These are phyloP conservation scores for Styphnolobium japonicum DNA, from an alignment of 306 rosid species.

Conservation along the genomic window DNA sequence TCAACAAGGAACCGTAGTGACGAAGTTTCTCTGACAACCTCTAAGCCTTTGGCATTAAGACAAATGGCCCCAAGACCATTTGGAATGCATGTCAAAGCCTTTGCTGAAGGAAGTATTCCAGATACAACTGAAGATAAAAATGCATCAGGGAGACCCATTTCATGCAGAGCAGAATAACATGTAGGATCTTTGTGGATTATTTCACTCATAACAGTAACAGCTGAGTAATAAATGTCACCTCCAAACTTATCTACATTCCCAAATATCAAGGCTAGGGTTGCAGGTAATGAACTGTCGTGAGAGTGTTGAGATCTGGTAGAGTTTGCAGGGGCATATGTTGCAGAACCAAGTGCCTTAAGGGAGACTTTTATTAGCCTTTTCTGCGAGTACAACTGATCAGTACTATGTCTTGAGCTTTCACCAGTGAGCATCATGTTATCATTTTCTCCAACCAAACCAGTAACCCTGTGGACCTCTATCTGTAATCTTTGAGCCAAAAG, in stretches of 20 bases:
- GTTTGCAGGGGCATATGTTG: conserved; percentile 81
- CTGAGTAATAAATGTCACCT: conserved; percentile 94
- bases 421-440: conserved; percentile 54
- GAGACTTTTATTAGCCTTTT: conserved; percentile 89
- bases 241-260: conserved; percentile 80
- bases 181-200: conserved; percentile 97
- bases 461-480: conserved; percentile 80
- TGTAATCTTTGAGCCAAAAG: conserved; percentile 85
- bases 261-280: conserved; percentile 65
- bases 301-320: conserved; percentile 70
- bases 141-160: conserved; percentile 91
- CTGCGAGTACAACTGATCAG: conserved; percentile 72
- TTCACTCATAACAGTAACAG: conserved; percentile 97
- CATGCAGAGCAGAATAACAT: conserved; percentile 75
- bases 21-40: conserved; percentile 70
- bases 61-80: conserved; percentile 97
- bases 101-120: conserved; percentile 86
- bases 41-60: conserved; percentile 89
- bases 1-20: conserved; percentile 80
- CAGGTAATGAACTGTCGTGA: conserved; percentile 71
- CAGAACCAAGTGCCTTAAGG: conserved; percentile 92
- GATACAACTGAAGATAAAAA: conserved; percentile 80
- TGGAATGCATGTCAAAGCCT: conserved; percentile 89
- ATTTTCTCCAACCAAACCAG: conserved; percentile 54
- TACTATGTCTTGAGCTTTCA: conserved; percentile 65